phyloP scores from a whole-genome alignment of 768 basidiomycete species.

The Mycena belliarum region DNA sequence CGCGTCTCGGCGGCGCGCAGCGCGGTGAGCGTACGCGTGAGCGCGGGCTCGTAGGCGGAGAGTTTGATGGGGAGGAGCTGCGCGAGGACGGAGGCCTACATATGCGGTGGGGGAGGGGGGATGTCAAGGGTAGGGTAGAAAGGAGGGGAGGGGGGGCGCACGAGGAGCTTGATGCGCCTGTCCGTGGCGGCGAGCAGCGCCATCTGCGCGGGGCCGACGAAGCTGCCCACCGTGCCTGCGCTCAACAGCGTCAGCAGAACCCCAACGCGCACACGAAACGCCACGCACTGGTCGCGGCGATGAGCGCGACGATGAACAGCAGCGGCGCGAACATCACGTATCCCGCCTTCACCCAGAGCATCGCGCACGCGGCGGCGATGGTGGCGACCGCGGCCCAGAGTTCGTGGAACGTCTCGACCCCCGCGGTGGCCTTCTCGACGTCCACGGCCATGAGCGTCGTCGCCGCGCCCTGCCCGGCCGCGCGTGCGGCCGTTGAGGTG shows the following conservation, averaged over 20 bases:
- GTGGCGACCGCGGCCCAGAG: conserved; percentile 11
- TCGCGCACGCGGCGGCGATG: conserved; percentile 2
- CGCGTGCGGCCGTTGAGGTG: conserved; percentile 6
- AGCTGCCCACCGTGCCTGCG: conserved; percentile 4
- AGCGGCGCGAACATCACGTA: conserved; percentile 4
- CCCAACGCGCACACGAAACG: too few species aligned
- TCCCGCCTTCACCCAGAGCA: conserved; percentile 8
- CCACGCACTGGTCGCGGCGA: too few species aligned
- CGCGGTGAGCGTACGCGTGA: background rate
- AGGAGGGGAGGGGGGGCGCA: background rate
- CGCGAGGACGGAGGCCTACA: conserved; percentile 13
- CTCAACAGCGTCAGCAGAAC: background rate
- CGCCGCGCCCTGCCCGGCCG: background rate
- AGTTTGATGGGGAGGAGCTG: conserved; percentile 17
- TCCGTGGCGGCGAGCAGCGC: conserved; percentile 9
- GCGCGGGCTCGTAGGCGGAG: conserved; percentile 3
- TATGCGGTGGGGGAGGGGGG: background rate
- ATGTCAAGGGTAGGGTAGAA: background rate
- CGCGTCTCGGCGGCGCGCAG: conserved; percentile 5
- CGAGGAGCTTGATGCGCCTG: conserved; percentile 10
- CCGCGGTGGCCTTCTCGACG: conserved; percentile 5
- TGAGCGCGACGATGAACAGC: too few species aligned
- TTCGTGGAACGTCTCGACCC: conserved; percentile 5
- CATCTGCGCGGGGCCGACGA: conserved; percentile 4
- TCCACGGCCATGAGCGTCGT: conserved; percentile 10